Evolutionary conservation across 768 basidiomycete genomes (phyloP).

Genomic region (Leccinum subgranulosum): DNA sequence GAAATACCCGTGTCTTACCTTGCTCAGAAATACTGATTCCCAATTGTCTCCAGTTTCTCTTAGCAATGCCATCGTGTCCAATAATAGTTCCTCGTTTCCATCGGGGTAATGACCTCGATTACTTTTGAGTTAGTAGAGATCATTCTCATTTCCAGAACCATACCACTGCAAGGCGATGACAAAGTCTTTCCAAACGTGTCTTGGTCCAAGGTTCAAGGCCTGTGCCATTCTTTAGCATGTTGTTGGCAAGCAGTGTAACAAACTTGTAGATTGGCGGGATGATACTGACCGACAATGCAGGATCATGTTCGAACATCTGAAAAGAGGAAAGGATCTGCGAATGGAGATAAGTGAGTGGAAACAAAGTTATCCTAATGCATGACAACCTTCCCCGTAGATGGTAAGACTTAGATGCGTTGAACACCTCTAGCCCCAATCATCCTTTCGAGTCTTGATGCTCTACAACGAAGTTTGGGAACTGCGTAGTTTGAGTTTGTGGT

Average conservation of each 20-base stretch:
- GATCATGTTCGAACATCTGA: conserved; percentile 4
- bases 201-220: conserved; percentile 54
- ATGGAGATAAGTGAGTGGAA: background rate
- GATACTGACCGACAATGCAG: background rate
- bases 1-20: background rate
- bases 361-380: background rate
- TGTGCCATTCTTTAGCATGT: conserved; percentile 49
- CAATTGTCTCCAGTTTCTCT: background rate
- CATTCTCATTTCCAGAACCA: background rate
- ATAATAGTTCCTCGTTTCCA: background rate
- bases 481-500: background rate
- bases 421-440: conserved; percentile 1
- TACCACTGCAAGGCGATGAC: conserved; percentile 56
- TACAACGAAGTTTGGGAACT: background rate
- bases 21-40: background rate
- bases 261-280: conserved; percentile 40
- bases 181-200: conserved; percentile 60
- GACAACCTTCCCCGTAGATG: background rate
- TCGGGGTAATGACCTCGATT: conserved; percentile 1
- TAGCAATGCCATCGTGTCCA: background rate
- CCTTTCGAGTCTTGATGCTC: conserved; percentile 1
- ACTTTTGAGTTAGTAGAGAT: background rate
- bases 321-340: conserved; percentile 4
- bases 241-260: conserved; percentile 47
- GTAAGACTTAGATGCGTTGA: background rate